Base-by-base conservation (phyloP, 495 filamentous ascomycete species). In the Penicillium cosmopolitanum region DNA sequence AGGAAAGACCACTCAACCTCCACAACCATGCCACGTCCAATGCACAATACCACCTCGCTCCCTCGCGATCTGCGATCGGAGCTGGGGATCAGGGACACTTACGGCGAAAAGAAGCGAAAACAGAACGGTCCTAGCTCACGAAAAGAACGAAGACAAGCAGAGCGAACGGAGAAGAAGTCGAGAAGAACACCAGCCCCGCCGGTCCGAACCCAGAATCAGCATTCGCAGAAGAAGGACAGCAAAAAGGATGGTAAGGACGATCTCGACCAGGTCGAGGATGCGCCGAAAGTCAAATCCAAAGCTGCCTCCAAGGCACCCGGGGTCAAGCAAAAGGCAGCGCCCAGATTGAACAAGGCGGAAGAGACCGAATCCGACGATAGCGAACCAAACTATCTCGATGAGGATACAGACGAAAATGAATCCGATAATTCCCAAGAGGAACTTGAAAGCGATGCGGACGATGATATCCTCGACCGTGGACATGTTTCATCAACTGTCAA, bases 121-220 rank as follows among this genome's bases (percentile, higher is more conserved):
- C 71, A 68, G 6, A 74, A 70, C 34, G 73, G 71, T 9, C 73
- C 78, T 43, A 65, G 65, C 1, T 69, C 76, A 33, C 82, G 87
- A 53, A 90, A 89, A 77, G 85, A 89, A 43, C 77, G 80, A 38
- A 79, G 85, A 12, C 86, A 83, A 65, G 80, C 78, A 23, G 85
- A 84, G 57, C 76, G 86, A 51, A 64, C 68, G 34, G 73, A 80
- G 66, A 86, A 87, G 70, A 89, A 84, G 66, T 62, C 69, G 55
- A 71, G 66, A 42, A 71, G 64, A 55, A 38, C 65, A n/a, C 55
- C 51, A 50, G 54, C 44, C 19, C 56, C 53, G 9, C 33, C 55
- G 46, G 10, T 5, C 9, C 46, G 46, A 44, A 9, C 4, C 19
- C 10, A 7, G 11, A 48, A 48, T 9, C 19, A 48, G 21, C 8